phyloP scores from a whole-genome alignment of 768 basidiomycete genomes.

The Amanita thiersii region DNA sequence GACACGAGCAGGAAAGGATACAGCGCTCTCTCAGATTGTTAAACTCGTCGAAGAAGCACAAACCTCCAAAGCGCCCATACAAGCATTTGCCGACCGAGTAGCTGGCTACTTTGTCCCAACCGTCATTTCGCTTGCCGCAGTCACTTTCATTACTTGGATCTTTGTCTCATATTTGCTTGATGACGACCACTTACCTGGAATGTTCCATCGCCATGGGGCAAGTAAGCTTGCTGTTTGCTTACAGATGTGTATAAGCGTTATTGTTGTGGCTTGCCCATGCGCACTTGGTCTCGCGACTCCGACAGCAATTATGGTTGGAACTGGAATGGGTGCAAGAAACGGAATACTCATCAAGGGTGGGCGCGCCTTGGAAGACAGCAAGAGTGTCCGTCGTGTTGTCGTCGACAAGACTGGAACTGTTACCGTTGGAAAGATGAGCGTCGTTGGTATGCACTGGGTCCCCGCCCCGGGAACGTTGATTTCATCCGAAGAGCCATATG shows the following conservation, averaged over 20 bases:
- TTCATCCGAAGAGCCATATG: slow-evolving; percentile 30
- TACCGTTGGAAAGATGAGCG: slow-evolving; percentile 87
- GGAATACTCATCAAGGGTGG: slow-evolving; percentile 99
- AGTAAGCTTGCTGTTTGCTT: slow-evolving; percentile 87
- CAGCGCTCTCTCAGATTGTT: slow-evolving; percentile 93
- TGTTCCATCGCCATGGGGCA: slow-evolving; percentile 82
- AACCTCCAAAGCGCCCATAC: slow-evolving; percentile 96
- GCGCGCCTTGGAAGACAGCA: slow-evolving; percentile 86
- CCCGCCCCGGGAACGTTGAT: slow-evolving; percentile 18
- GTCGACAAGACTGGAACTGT: slow-evolving; percentile 98
- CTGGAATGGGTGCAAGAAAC: slow-evolving; percentile 93
- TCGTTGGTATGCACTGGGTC: slow-evolving; percentile 74
- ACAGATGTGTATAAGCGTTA: slow-evolving; percentile 94
- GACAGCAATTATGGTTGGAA: slow-evolving; percentile 99
- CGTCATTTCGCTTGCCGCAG: slow-evolving; percentile 71
- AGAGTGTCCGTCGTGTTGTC: slow-evolving; percentile 70
- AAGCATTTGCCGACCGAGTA: slow-evolving; percentile 90
- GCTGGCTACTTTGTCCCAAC: slow-evolving; percentile 94
- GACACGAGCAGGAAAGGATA: slow-evolving; percentile 92
- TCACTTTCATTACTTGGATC: slow-evolving; percentile 86
- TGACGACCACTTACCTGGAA: slow-evolving; percentile 58
- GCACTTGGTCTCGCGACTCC: slow-evolving; percentile 94
- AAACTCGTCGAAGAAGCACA: slow-evolving; percentile 96
- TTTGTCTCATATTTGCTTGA: slow-evolving; percentile 51
- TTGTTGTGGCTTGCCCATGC: slow-evolving; percentile 98